Evolutionary conservation across 305 asterid genomes (phyloP).

Genomic region (Fraxinus greggii): DNA sequence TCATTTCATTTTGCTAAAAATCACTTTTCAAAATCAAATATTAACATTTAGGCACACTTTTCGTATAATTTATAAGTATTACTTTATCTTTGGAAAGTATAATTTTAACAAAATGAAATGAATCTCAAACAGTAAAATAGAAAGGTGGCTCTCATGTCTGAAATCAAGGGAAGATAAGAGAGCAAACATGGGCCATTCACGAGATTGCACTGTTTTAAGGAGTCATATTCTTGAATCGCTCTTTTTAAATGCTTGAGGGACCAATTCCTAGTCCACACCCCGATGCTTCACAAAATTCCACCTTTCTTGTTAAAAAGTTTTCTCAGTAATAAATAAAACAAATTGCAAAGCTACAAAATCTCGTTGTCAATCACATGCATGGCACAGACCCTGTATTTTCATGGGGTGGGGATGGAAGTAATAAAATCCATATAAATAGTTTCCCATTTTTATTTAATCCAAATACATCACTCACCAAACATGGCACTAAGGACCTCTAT

Average conservation of each 20-base stretch:
- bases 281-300: slow-evolving; percentile 20
- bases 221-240: slow-evolving; percentile 43
- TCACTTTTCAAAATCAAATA: not conserved
- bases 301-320: slow-evolving; percentile 16
- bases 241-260: slow-evolving; percentile 49
- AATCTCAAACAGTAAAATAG: not conserved
- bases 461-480: slow-evolving; percentile 10
- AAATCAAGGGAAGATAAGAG: slow-evolving; percentile 33
- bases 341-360: slow-evolving; percentile 77
- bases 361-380: slow-evolving; percentile 76
- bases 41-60: not conserved
- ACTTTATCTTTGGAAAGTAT: not conserved
- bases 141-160: slow-evolving; percentile 26
- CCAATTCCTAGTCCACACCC: slow-evolving; percentile 34
- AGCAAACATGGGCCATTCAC: slow-evolving; percentile 43
- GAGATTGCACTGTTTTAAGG: slow-evolving; percentile 29
- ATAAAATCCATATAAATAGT: not conserved
- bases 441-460: not conserved
- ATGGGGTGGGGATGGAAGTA: not conserved
- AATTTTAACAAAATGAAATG: not conserved
- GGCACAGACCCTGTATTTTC: slow-evolving; percentile 31
- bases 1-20: not conserved
- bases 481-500: slow-evolving; percentile 90
- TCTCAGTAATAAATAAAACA: slow-evolving; percentile 45
- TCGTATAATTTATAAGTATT: too few relatives aligned